Evolutionary conservation across 176 grass and related monocot species (phyloP), one percentile per base, ranked within the genome.

Genomic region (Hordeum marinum): DNA sequence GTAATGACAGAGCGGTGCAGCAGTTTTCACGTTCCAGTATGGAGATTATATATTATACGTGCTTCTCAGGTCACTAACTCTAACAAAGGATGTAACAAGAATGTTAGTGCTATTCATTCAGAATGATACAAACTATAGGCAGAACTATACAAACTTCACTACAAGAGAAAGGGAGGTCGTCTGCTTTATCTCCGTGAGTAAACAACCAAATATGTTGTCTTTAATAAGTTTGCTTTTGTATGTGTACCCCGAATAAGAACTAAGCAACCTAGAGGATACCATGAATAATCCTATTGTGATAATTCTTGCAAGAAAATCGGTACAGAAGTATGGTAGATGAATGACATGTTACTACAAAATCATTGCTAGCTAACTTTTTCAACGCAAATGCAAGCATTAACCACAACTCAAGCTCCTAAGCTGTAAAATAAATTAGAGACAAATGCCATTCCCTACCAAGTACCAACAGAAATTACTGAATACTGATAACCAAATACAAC

Each of bases 401-500:
- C 57, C 77, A 86, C 52, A 72, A 48, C 69, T 63, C 82, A 75
- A 31, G 20, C 10, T 48, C 68, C 7, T 46, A 83, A 45, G 7
- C 57, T 75, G 37, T 7, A 74, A 62, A 45, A 83, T 46, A 48
- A 83, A 35, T 18, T 3, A 75, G 11, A 72, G 14, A 73, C 37
- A 62, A 50, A 77, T 34, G 15, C 3, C 50, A 60, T 29, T 48
- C 18, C 3, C 37, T 70, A 79, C 8, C 32, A 66, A 55, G 0
- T 71, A 79, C 11, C 32, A 74, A 72, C 1, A 52, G n/a, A 78
- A 68, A 62, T 59, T 46, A 29, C 31, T 52, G 76, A 62, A 45
- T 46, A 29, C 8, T 31, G 60, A 78, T 29, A 78, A 29, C 35
- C 31, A 73, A 42, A 34, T 35, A 11, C 9, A 34, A 11, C 9